Conservation (phyloP, 192 early-diverging fungal species). For the Podila clonocystis region DNA sequence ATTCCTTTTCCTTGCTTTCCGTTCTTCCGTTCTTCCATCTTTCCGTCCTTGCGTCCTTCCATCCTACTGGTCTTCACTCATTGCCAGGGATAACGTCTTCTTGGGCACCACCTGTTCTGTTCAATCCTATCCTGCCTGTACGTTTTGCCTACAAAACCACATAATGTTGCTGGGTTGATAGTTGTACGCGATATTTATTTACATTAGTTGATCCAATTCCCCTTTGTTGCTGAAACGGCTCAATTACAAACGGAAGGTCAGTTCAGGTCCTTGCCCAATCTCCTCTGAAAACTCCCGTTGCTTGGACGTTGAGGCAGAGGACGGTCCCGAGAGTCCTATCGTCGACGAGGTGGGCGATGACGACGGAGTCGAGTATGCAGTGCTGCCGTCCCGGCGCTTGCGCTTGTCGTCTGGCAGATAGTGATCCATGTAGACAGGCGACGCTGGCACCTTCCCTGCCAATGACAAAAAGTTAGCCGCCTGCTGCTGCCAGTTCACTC, state of each 20-base stretch:
- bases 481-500: conserved; percentile 48
- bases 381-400: conserved; percentile 5
- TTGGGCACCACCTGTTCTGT: too few relatives aligned
- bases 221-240: neutral
- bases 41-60: too few relatives aligned
- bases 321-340: conserved; percentile 2
- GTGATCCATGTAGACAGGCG: conserved; percentile 28
- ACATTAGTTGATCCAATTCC: too few relatives aligned
- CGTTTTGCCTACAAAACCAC: too few relatives aligned
- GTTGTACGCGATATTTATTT: neutral
- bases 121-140: too few relatives aligned
- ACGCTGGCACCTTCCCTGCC: conserved; percentile 34
- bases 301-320: conserved; percentile 2
- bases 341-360: conserved; percentile 22
- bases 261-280: conserved; percentile 13
- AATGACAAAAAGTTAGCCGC: conserved; percentile 26
- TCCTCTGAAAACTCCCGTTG: neutral
- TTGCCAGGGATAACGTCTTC: too few relatives aligned
- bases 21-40: too few relatives aligned
- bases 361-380: conserved; percentile 15
- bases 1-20: too few relatives aligned
- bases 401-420: conserved; percentile 21
- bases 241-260: conserved; percentile 12
- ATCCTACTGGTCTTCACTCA: too few relatives aligned
- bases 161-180: neutral